Conservation (phyloP, 805 yeast species). For the Kodamaea hsintzibuensis region DNA sequence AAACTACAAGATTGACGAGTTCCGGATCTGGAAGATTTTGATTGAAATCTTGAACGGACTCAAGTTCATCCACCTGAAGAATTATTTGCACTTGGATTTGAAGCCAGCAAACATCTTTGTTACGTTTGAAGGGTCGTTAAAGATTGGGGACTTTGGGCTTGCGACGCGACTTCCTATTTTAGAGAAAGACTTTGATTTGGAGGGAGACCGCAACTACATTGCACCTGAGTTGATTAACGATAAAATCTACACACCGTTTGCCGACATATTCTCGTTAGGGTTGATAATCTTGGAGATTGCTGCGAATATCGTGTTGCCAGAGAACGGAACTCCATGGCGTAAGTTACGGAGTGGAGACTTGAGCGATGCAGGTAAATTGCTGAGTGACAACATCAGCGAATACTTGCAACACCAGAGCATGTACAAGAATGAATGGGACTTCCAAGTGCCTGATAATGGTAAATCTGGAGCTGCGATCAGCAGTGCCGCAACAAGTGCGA, state of each 20-base stretch:
- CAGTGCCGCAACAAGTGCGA: constrained; percentile 1
- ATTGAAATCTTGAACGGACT: constrained; percentile 81
- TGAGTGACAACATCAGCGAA: constrained; percentile 49
- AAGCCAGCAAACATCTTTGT: constrained; percentile 95
- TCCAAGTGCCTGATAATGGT: constrained; percentile 13
- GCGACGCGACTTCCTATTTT: constrained; percentile 77
- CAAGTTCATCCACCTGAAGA: constrained; percentile 71
- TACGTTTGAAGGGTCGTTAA: constrained; percentile 90
- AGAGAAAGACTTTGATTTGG: constrained; percentile 75
- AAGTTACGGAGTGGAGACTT: constrained; percentile 92
- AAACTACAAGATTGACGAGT: constrained; percentile 82
- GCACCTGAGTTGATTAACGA: constrained; percentile 92
- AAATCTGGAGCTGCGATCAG: not conserved
- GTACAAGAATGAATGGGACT: constrained; percentile 23
- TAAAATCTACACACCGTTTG: constrained; percentile 84
- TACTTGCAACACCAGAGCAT: constrained; percentile 34
- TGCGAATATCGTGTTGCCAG: constrained; percentile 92
- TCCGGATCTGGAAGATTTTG: constrained; percentile 96
- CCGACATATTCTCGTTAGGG: constrained; percentile 94
- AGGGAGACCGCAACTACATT: constrained; percentile 96
- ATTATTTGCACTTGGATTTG: constrained; percentile 81
- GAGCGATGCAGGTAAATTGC: constrained; percentile 88
- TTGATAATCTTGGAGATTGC: constrained; percentile 93
- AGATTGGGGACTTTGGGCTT: constrained; percentile 96
- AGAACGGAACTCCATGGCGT: constrained; percentile 96